Percentiles rank a stretch among this genome's conserved stretches.
phyloP scores from a whole-genome alignment of 2,329 filamentous ascomycete species.

The Cephalotrichum gorgonifer region DNA sequence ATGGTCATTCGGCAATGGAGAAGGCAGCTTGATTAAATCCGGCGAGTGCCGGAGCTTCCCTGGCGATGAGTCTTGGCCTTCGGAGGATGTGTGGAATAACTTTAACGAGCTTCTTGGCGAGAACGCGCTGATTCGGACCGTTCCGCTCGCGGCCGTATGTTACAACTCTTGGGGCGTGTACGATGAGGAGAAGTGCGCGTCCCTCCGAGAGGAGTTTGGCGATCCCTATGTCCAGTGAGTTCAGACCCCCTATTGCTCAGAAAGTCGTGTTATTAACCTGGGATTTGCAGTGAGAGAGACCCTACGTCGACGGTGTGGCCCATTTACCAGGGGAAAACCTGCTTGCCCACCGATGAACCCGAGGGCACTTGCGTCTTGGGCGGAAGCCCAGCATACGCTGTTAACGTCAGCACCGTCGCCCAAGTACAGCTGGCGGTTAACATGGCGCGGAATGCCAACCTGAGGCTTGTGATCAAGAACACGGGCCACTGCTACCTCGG shows the following conservation, averaged over 20 bases:
- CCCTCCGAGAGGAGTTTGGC: not conserved
- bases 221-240: not conserved
- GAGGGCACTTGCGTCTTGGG: conserved; percentile 29
- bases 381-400: conserved; percentile 27
- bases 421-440: conserved; percentile 22
- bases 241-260: too few species aligned
- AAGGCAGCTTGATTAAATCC: not conserved
- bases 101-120: not conserved
- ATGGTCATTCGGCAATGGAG: not conserved
- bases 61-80: not conserved
- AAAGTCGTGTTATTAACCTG: not conserved
- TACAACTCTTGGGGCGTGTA: not conserved
- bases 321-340: conserved; percentile 1
- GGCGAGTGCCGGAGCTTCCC: not conserved
- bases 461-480: conserved; percentile 23
- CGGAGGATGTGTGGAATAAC: not conserved
- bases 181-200: not conserved
- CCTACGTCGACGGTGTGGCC: not conserved
- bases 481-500: conserved; percentile 23
- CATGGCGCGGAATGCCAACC: conserved; percentile 25
- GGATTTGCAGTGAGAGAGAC: not conserved
- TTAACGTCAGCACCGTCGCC: conserved; percentile 18
- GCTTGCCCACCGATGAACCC: not conserved
- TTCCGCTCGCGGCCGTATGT: not conserved
- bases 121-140: not conserved